A percentile compares a stretch with the other conserved stretches of the same genome.
phyloP scores from a whole-genome alignment of 2,329 filamentous ascomycete genomes.

The Claviceps cyperi region DNA sequence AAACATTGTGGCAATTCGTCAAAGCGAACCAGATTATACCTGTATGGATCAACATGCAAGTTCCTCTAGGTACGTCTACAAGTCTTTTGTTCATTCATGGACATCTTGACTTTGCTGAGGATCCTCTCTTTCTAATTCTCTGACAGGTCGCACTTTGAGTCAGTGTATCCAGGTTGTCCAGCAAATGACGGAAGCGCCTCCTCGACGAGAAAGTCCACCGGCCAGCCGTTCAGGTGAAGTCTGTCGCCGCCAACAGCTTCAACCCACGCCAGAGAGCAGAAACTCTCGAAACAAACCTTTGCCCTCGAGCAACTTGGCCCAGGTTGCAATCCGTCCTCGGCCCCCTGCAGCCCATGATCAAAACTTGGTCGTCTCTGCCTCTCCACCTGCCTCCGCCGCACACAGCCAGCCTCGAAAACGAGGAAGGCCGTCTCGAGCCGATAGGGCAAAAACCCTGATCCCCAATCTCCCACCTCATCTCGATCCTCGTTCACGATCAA shows the following conservation, averaged over 20 bases:
- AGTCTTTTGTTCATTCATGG: not conserved
- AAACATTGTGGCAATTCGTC: slow-evolving; percentile 32
- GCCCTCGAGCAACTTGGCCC: not conserved
- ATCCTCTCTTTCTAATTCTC: not conserved
- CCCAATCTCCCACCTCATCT: slow-evolving; percentile 20
- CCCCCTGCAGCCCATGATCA: slow-evolving; percentile 7
- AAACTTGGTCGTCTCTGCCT: not conserved
- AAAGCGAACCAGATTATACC: slow-evolving; percentile 25
- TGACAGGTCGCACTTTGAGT: slow-evolving; percentile 31
- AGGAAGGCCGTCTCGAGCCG: slow-evolving; percentile 30
- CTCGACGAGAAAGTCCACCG: slow-evolving; percentile 21
- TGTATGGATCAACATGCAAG: slow-evolving; percentile 33
- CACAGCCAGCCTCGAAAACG: slow-evolving; percentile 23
- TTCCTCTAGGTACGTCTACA: slow-evolving; percentile 27
- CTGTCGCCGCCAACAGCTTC: slow-evolving; percentile 3
- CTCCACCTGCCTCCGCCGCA: not conserved
- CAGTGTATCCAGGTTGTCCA: slow-evolving; percentile 29
- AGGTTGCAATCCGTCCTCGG: slow-evolving; percentile 12
- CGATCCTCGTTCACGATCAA: slow-evolving; percentile 15
- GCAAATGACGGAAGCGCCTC: slow-evolving; percentile 20
- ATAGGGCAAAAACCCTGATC: slow-evolving; percentile 21
- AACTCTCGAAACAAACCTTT: slow-evolving; percentile 2
- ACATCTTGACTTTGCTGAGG: not conserved
- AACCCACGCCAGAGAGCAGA: not conserved
- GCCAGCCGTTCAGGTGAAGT: slow-evolving; percentile 20